phyloP scores from a whole-genome alignment of 495 filamentous ascomycete genomes.

The Aspergillus egyptiacus region DNA sequence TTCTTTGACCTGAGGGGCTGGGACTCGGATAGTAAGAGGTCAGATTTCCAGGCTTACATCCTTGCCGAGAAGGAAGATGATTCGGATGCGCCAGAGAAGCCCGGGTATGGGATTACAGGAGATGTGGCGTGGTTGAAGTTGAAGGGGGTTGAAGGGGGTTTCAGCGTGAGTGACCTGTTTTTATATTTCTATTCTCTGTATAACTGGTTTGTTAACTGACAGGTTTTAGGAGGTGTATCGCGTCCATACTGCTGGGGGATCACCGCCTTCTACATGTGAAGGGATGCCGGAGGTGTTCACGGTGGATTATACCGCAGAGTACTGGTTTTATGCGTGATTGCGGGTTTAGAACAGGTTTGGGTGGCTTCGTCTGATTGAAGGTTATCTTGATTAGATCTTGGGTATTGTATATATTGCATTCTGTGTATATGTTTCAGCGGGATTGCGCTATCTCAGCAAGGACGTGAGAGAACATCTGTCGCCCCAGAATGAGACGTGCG shows the following conservation, averaged over 20 bases:
- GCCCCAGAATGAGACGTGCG: too few species aligned
- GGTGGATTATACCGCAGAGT: slow-evolving; percentile 62
- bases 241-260: slow-evolving; percentile 61
- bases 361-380: slow-evolving; percentile 4
- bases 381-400: too few species aligned
- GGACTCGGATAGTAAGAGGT: slow-evolving; percentile 21
- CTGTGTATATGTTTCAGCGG: neutral
- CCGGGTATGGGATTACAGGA: slow-evolving; percentile 23
- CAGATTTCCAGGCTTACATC: slow-evolving; percentile 22
- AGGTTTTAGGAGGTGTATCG: slow-evolving; percentile 54
- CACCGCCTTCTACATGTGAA: slow-evolving; percentile 41
- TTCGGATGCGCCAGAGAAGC: slow-evolving; percentile 43
- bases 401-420: neutral
- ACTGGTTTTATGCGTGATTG: slow-evolving; percentile 57
- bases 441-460: neutral
- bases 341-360: neutral
- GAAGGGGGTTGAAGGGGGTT: slow-evolving; percentile 36
- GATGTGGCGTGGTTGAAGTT: slow-evolving; percentile 64
- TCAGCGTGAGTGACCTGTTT: slow-evolving; percentile 28
- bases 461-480: too few species aligned
- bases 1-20: slow-evolving; percentile 52
- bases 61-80: slow-evolving; percentile 39
- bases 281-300: slow-evolving; percentile 32
- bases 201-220: slow-evolving; percentile 5
- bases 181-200: slow-evolving; percentile 4